Evolutionary conservation across 2,329 filamentous ascomycete genomes (phyloP).

Genomic region (Lojkania enalia): DNA sequence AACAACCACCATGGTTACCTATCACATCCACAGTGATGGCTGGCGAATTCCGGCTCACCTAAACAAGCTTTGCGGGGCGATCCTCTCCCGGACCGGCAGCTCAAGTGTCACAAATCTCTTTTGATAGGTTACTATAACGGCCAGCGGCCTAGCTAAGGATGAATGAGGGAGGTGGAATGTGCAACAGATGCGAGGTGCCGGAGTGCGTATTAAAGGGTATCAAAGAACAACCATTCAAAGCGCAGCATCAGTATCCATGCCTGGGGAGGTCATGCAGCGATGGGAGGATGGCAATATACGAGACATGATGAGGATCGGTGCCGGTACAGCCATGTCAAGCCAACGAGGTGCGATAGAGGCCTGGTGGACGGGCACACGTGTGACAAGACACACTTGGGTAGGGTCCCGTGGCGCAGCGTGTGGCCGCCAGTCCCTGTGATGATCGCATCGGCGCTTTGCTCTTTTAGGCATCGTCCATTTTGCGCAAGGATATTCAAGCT

Average conservation of each 20-base stretch:
- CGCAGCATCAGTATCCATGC: slow-evolving; percentile 32
- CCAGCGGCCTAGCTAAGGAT: slow-evolving; percentile 7
- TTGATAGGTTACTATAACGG: slow-evolving; percentile 16
- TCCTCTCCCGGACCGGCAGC: slow-evolving; percentile 28
- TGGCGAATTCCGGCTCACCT: slow-evolving; percentile 9
- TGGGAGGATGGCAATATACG: slow-evolving; percentile 22
- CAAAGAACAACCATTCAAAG: slow-evolving; percentile 36
- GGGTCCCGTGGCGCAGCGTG: too few relatives aligned
- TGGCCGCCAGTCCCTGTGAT: too few relatives aligned
- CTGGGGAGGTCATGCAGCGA: slow-evolving; percentile 29
- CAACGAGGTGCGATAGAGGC: slow-evolving; percentile 26
- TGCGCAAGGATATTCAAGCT: too few relatives aligned
- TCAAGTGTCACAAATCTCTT: slow-evolving; percentile 17
- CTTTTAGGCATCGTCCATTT: too few relatives aligned
- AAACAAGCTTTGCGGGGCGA: slow-evolving; percentile 36
- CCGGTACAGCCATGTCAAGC: slow-evolving; percentile 11
- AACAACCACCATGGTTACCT: slow-evolving; percentile 9
- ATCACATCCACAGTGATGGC: background rate
- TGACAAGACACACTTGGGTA: too few relatives aligned
- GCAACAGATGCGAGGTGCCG: slow-evolving; percentile 10
- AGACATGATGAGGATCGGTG: slow-evolving; percentile 38
- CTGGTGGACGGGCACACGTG: slow-evolving; percentile 4
- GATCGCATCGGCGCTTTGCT: too few relatives aligned
- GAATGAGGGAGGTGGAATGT: slow-evolving; percentile 16
- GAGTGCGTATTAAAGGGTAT: slow-evolving; percentile 22